Percentiles rank a stretch among this genome's conserved stretches.
These are phyloP conservation scores for Dictyostelium citrinum DNA, from an alignment of 78 protist genomes.

Conservation along the genomic window DNA sequence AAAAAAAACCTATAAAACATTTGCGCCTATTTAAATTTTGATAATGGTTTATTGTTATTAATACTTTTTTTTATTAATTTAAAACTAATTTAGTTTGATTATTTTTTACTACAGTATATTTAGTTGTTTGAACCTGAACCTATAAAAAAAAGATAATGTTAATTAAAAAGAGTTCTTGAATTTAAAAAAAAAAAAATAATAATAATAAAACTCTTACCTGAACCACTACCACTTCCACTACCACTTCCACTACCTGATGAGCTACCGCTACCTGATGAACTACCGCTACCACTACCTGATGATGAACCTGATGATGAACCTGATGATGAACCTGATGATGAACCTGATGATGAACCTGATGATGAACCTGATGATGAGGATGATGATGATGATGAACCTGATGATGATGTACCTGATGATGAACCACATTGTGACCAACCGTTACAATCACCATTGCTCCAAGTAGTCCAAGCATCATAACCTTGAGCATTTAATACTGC, in stretches of 20 bases:
- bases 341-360: background rate
- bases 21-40: background rate
- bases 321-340: background rate
- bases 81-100: background rate
- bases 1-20: background rate
- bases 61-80: background rate
- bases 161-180: background rate
- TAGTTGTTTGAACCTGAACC: background rate
- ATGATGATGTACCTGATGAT: background rate
- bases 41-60: background rate
- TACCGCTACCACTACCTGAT: background rate
- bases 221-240: background rate
- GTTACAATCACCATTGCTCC: constrained; percentile 49
- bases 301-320: constrained; percentile 12
- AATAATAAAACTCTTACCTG: background rate
- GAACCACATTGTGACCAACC: constrained; percentile 51
- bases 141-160: background rate
- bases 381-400: background rate
- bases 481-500: constrained; percentile 68
- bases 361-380: background rate
- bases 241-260: constrained; percentile 9
- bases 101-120: background rate
- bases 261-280: background rate
- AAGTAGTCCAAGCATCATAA: constrained; percentile 67
- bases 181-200: background rate